Evolutionary conservation across 2,329 filamentous ascomycete genomes (phyloP), one percentile per base, ranked within the genome.

Genomic region (Colletotrichum viniferum): DNA sequence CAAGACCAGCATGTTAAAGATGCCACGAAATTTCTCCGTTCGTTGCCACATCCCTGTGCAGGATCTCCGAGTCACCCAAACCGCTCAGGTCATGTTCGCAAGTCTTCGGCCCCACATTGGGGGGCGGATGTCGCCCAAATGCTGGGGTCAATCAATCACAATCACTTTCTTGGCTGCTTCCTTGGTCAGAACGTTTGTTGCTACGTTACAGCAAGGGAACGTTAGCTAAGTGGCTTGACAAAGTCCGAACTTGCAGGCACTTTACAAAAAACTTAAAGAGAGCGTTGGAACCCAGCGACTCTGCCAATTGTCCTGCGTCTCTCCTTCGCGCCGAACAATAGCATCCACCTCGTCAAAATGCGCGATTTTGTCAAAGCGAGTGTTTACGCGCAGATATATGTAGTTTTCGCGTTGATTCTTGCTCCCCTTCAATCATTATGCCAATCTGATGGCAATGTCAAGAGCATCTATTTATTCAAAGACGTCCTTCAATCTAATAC

Each of bases 401-500:
- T 61, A 5, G 13, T 34, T 7, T 32, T 32, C 8, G 18, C 18
- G n/a, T 61, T 36, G 9, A 32, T 61, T 61, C 1, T 32, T 21
- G 21, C 30, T 36, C 30, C 28, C 8, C 26, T 48, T 16, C 7
- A 6, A 5, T 66, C 32, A 52, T 52, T 1, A 52, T 52, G 43
- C 16, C 56, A 68, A 43, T 48, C 71, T 24, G 14, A 30, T 9
- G 18, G 34, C 24, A 48, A 36, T 9, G 36, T 74, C 3, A 74
- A 74, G 26, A 77, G 72, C 77, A 83, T 86, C 32, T 86, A 83
- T 71, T 78, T 86, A 10, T 86, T 86, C 79, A 86, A 88, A 71
- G 85, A 87, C 71, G 86, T 87, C 21, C 74, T 87, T 77, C 85
- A 86, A 69, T 88, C 86, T 7, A 82, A 87, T 79, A 87, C 86